A percentile compares a stretch with the other conserved stretches of the same genome.
Evolutionary conservation across 208 protist species (phyloP).

Genomic region (Angomonas ambiguus): DNA sequence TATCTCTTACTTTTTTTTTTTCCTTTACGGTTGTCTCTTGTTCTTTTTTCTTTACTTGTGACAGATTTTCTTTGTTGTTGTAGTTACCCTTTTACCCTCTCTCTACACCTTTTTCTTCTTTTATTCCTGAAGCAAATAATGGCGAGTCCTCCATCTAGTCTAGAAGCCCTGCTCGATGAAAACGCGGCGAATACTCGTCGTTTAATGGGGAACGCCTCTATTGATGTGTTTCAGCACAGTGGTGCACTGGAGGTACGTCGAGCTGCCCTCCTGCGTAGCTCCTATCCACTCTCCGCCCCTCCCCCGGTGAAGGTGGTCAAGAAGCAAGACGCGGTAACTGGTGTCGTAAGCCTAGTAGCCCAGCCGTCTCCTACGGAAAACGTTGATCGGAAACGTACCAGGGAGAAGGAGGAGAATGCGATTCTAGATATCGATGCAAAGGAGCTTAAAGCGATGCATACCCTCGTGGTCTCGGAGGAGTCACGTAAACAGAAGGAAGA

Average conservation of each 20-base stretch:
- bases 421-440: constrained; percentile 54
- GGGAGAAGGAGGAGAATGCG: constrained; percentile 13
- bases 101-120: constrained; percentile 9
- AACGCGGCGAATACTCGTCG: constrained; percentile 1
- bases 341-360: constrained; percentile 1
- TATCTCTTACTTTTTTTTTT: background rate
- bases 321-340: background rate
- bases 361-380: background rate
- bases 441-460: constrained; percentile 43
- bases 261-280: constrained; percentile 30
- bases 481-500: background rate
- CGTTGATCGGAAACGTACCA: background rate
- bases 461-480: constrained; percentile 32
- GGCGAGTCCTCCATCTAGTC: no score
- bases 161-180: background rate
- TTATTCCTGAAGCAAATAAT: background rate
- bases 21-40: background rate
- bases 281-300: constrained; percentile 37
- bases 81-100: constrained; percentile 10
- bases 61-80: constrained; percentile 9
- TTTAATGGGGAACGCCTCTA: background rate
- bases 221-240: constrained; percentile 2
- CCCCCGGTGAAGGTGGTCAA: background rate
- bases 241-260: constrained; percentile 28
- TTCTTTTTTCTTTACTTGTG: background rate